These are phyloP conservation scores for Pyrenophora teres DNA, from an alignment of 2,329 filamentous ascomycete genomes.

Conservation along the genomic window DNA sequence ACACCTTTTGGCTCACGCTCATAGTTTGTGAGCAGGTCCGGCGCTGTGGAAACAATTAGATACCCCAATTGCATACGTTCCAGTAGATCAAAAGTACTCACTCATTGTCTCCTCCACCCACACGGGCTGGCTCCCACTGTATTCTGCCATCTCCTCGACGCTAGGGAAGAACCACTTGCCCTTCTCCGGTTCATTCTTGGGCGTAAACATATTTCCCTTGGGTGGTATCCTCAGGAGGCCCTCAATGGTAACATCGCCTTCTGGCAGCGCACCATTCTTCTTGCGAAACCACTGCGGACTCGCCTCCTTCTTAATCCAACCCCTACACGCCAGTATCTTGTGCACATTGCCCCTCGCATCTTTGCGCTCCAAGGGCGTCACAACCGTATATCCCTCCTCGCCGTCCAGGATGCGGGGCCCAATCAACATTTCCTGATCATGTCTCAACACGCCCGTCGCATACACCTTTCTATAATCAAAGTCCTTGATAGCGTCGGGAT, in stretches of 20 bases:
- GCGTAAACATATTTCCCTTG: constrained; percentile 98
- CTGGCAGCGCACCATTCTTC: constrained; percentile 64
- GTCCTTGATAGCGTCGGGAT: constrained; percentile 78
- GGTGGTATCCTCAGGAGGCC: constrained; percentile 86
- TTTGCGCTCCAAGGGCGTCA: constrained; percentile 84
- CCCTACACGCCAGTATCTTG: constrained; percentile 84
- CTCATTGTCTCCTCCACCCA: constrained; percentile 97
- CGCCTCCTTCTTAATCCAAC: constrained; percentile 85
- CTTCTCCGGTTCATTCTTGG: constrained; percentile 80
- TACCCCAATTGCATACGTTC: constrained; percentile 22
- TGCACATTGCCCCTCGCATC: constrained; percentile 50
- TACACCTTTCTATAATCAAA: constrained; percentile 91
- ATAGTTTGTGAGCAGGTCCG: constrained; percentile 76
- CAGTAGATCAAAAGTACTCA: constrained; percentile 47
- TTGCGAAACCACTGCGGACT: constrained; percentile 64
- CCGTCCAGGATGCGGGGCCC: constrained; percentile 89
- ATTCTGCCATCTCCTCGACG: constrained; percentile 84
- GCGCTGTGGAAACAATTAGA: constrained; percentile 59
- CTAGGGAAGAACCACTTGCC: constrained; percentile 95
- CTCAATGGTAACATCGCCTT: constrained; percentile 75
- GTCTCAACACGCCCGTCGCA: constrained; percentile 73
- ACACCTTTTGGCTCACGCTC: constrained; percentile 80
- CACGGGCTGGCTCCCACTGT: constrained; percentile 82
- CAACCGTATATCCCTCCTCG: constrained; percentile 85
- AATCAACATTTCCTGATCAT: constrained; percentile 95